Evolutionary conservation across 768 basidiomycete species (phyloP).

Genomic region (Zangia roseola): DNA sequence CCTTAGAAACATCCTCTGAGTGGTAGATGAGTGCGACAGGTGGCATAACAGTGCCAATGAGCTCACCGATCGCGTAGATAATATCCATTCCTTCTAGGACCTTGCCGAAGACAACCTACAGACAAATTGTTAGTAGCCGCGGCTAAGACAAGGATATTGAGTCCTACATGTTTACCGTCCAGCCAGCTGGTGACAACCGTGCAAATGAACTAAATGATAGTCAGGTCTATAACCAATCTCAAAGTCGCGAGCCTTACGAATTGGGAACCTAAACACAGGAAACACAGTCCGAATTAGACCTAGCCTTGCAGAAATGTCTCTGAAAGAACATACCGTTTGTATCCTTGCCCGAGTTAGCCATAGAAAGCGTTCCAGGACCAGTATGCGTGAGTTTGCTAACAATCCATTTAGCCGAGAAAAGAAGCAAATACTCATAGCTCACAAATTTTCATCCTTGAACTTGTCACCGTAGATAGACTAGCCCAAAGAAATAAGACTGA

Average conservation of each 20-base stretch:
- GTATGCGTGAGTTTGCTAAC: conserved; percentile 93
- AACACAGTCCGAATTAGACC: conserved; percentile 4
- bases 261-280: conserved; percentile 64
- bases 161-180: conserved; percentile 80
- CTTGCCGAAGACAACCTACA: conserved; percentile 87
- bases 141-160: neutral
- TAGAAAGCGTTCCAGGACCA: conserved; percentile 81
- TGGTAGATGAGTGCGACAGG: conserved; percentile 7
- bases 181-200: conserved; percentile 86
- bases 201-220: conserved; percentile 75
- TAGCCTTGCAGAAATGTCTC: neutral
- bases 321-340: conserved; percentile 68
- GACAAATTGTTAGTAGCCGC: conserved; percentile 8
- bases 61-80: conserved; percentile 68
- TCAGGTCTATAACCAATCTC: neutral
- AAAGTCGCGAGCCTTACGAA: conserved; percentile 53
- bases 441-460: conserved; percentile 98
- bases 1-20: conserved; percentile 74
- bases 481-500: neutral
- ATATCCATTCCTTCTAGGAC: conserved; percentile 93
- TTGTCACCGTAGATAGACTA: conserved; percentile 88
- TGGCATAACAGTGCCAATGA: neutral
- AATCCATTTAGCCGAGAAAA: neutral
- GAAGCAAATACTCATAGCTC: conserved; percentile 22
- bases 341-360: conserved; percentile 93